These are phyloP conservation scores for Phylloporus arenicola DNA, from an alignment of 768 basidiomycete species.

Conservation along the genomic window DNA sequence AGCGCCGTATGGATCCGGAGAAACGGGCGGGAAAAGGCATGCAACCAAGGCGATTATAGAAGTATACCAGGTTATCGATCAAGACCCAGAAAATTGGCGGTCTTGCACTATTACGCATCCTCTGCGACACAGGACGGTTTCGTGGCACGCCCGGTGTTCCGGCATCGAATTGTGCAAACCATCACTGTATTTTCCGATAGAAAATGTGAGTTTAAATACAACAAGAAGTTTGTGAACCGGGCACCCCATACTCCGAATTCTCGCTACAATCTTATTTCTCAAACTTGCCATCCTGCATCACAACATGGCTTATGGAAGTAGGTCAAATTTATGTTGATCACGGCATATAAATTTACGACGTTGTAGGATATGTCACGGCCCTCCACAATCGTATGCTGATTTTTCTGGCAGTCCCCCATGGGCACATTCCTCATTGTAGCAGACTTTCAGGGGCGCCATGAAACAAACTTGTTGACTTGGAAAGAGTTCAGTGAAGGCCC, in stretches of 20 bases:
- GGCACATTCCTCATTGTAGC: not conserved
- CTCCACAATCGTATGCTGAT: conserved; percentile 44
- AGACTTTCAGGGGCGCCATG: conserved; percentile 36
- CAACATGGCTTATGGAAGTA: conserved; percentile 21
- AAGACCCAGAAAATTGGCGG: not conserved
- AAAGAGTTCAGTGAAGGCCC: conserved; percentile 38
- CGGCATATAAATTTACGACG: conserved; percentile 8
- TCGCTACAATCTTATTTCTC: not conserved
- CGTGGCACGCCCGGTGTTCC: conserved; percentile 2
- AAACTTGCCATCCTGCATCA: not conserved
- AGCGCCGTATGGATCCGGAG: not conserved
- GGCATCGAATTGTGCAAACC: not conserved
- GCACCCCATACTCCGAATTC: not conserved
- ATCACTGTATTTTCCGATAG: conserved; percentile 6
- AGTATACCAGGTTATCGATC: conserved; percentile 12
- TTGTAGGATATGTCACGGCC: conserved; percentile 27
- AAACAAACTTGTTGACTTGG: conserved; percentile 37
- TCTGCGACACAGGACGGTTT: conserved; percentile 3
- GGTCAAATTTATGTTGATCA: conserved; percentile 1
- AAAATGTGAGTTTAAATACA: conserved; percentile 23
- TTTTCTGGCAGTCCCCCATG: not conserved
- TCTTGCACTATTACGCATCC: not conserved
- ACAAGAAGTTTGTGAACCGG: not conserved
- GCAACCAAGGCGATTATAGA: not conserved
- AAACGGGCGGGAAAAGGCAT: not conserved